These are phyloP conservation scores for Neoascochyta sp. DNA, from an alignment of 2,329 filamentous ascomycete species.

Conservation along the genomic window DNA sequence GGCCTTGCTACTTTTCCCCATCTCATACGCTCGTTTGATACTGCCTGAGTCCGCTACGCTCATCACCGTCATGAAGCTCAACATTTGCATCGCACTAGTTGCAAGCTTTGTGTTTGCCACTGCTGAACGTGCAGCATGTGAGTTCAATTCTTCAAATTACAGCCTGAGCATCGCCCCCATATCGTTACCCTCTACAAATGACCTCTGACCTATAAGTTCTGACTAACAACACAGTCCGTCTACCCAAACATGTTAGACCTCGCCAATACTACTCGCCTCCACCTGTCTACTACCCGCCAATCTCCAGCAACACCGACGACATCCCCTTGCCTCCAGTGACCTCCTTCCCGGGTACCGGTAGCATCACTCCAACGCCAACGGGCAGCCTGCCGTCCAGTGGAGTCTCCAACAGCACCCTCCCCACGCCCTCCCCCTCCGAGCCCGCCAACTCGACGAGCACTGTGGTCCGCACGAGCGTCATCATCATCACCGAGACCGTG, in stretches of 20 bases:
- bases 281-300: slow-evolving; percentile 11
- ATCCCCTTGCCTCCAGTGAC: slow-evolving; percentile 3
- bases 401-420: slow-evolving; percentile 3
- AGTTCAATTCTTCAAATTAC: no score
- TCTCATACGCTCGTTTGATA: slow-evolving; percentile 8
- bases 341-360: slow-evolving; percentile 1
- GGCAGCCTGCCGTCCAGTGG: slow-evolving; percentile 1
- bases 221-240: slow-evolving; percentile 6
- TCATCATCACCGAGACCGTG: slow-evolving; percentile 5
- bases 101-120: slow-evolving; percentile 7
- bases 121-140: slow-evolving; percentile 16
- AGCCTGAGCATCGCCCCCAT: no score
- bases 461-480: slow-evolving; percentile 3
- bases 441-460: slow-evolving; percentile 6
- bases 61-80: slow-evolving; percentile 17
- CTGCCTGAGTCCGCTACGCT: not conserved
- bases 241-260: slow-evolving; percentile 15
- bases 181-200: not conserved
- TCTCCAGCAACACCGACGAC: slow-evolving; percentile 7
- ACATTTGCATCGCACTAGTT: slow-evolving; percentile 10
- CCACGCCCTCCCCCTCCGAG: slow-evolving; percentile 2
- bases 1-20: slow-evolving; percentile 11
- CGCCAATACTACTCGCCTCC: slow-evolving; percentile 18
- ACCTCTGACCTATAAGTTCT: not conserved
- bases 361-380: slow-evolving; percentile 1